Base-by-base conservation (phyloP, 768 basidiomycete genomes). In the Tricholoma sp. region DNA sequence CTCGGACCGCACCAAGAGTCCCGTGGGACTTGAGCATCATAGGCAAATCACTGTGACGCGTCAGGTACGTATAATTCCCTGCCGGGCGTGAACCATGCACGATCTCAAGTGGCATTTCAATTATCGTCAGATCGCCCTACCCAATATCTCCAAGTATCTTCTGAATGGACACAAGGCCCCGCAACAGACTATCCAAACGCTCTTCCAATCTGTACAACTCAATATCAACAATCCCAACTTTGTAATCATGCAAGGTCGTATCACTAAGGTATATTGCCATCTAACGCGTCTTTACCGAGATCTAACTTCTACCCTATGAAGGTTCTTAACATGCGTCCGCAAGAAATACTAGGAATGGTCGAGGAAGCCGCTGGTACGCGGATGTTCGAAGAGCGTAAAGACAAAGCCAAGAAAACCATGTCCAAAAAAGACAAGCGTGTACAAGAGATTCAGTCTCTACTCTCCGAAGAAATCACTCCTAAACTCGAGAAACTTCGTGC, bases 161-260 rank as follows among this genome's bases (percentile, higher is more conserved):
- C 72, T 98, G 41, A 98, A 98, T 61, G 97, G 97, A 0, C 97
- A 98, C 76, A 97, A 95, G 65, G 79, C 94, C 3, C 83, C 85
- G 3, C 93, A 97, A 61, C 84, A 89, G 53, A 78, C 76, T 1
- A 82, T 99, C 0, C 97, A 97, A 65, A 89, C 85, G 29, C 78
- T 98, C 12, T 98, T 99, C 66, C 97, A 98, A 68, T 88, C 91
- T 39, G 95, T 99, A 0, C 94, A 97, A 70, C 83, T 99, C 61
- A 98, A 98, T 68, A 98, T 99, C 80, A 99, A 98, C 74, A 98
- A 98, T 71, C 97, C 97, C 44, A 98, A 98, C 69, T 98, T 98
- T 75, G 80, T 99, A 57, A 98, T 98, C 69, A 98, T 98, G 96
- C 97, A 99, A 72, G 96, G 97, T 29, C 91, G 95, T 50, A 99